Evolutionary conservation across 805 yeast species (phyloP).

Genomic region (Metschnikowia bowlesiae): DNA sequence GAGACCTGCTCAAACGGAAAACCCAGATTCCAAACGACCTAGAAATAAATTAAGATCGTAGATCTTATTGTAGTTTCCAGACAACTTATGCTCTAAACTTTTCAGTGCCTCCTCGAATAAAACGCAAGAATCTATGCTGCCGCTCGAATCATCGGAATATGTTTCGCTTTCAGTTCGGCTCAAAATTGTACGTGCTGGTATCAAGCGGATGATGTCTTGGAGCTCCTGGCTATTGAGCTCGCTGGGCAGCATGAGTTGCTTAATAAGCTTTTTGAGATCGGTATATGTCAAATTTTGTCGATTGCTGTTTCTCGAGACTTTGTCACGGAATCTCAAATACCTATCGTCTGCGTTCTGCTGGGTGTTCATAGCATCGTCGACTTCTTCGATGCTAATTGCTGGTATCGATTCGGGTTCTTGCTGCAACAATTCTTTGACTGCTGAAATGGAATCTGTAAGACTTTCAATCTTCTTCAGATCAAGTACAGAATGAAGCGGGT

Average conservation of each 20-base stretch:
- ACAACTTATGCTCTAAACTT: conserved; percentile 20
- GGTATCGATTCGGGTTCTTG: conserved; percentile 5
- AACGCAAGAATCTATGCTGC: conserved; percentile 19
- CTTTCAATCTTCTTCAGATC: neutral
- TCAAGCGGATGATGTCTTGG: conserved; percentile 10
- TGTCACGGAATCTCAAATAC: conserved; percentile 7
- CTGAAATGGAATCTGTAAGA: neutral
- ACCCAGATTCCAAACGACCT: conserved; percentile 23
- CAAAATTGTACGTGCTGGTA: conserved; percentile 12
- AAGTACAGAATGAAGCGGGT: neutral
- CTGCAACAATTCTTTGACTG: neutral
- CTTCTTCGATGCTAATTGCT: conserved; percentile 3
- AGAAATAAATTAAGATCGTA: conserved; percentile 25
- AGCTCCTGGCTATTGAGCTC: conserved; percentile 6
- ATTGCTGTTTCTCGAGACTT: conserved; percentile 9
- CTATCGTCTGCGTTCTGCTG: conserved; percentile 12
- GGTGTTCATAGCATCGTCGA: neutral
- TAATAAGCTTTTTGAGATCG: conserved; percentile 12
- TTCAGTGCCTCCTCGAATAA: conserved; percentile 23
- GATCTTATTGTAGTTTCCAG: conserved; percentile 22
- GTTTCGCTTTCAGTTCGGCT: conserved; percentile 17
- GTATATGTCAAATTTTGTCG: conserved; percentile 13
- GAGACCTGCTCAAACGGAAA: conserved; percentile 13
- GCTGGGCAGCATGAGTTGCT: neutral
- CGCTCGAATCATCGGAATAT: conserved; percentile 9